Evolutionary conservation across 768 basidiomycete species (phyloP), one percentile per base, ranked within the genome.

Genomic region (Kwoniella sp.): DNA sequence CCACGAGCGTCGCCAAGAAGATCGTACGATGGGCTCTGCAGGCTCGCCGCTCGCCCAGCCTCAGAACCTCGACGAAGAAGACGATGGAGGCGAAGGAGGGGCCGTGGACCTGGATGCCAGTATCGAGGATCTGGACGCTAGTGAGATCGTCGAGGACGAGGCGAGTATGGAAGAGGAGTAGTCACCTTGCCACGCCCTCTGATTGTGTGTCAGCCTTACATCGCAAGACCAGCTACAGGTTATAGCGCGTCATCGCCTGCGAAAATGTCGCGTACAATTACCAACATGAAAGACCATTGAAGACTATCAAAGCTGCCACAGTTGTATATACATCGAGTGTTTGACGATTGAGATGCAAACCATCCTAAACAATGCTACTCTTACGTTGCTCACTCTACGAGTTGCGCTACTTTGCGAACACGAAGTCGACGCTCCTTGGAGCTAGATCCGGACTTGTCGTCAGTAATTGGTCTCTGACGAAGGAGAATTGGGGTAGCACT

Each of bases 31-130:
- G 54, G 62, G 61, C 13, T 55, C 54, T 3, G 28, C 30, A 34
- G 61, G 15, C 23, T 61, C 58, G 3, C 59, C 64, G 26, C 45
- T 59, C 13, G 51, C 54, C n/a, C 60, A 58, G n/a, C 23, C 54
- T 12, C 58, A 52, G 15, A 57, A 20, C 9, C 30, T 51, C 12
- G 68, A 56, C 4, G 26, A 50, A 12, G 64, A 62, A 9, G 69
- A 54, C 15, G 66, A 54, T 3, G 68, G 47, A n/a, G 70, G 68
- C n/a, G 53, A 58, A 23, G 65, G 51, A 47, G 55, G 58, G 57
- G 64, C 54, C 11, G 71, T 73, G n/a, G 73, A 77, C 64, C 56
- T 77, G n/a, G 76, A 77, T 65, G 73, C 68, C 13, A 72, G 67
- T 67, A 66, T 74, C 8, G 76, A 75, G 23, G 70, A 73, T 59